A percentile compares a stretch with the other conserved stretches of the same genome.
Conservation (phyloP, 495 filamentous ascomycete species). For the Hypoxylon lienhwacheense region DNA sequence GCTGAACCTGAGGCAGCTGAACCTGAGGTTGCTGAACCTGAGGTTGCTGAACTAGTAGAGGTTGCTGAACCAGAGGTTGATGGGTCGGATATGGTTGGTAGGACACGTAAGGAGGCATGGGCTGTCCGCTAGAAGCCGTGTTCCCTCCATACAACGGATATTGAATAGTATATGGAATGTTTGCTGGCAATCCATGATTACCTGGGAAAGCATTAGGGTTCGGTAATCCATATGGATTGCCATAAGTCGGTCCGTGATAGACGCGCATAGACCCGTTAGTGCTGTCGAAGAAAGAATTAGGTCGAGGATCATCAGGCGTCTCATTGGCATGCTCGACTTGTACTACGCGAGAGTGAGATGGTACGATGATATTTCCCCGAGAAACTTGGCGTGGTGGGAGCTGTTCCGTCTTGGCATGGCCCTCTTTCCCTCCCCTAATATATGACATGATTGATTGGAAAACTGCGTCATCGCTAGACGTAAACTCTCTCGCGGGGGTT, state of each 20-base stretch:
- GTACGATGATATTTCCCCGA: constrained; percentile 40
- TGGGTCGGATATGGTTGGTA: neutral
- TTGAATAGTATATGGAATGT: constrained; percentile 32
- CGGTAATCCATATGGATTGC: constrained; percentile 42
- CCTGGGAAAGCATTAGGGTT: constrained; percentile 27
- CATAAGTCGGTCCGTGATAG: constrained; percentile 53
- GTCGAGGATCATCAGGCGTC: constrained; percentile 45
- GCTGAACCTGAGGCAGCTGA: no score
- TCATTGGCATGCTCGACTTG: constrained; percentile 50
- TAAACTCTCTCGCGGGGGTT: neutral
- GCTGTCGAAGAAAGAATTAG: constrained; percentile 55
- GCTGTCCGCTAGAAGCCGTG: constrained; percentile 17
- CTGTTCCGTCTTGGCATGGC: neutral
- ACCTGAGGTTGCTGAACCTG: neutral
- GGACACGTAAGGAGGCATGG: neutral
- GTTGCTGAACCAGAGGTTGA: neutral
- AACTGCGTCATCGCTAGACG: neutral
- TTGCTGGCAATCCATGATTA: constrained; percentile 18
- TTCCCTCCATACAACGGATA: constrained; percentile 36
- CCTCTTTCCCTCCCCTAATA: neutral
- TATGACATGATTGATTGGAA: neutral
- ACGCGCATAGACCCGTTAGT: constrained; percentile 46
- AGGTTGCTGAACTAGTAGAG: neutral
- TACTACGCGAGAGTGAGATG: constrained; percentile 42
- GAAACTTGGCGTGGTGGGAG: constrained; percentile 2